Evolutionary conservation across 2,329 filamentous ascomycete species (phyloP), one percentile per base, ranked within the genome.

Genomic region (Aspergillus neoniger): DNA sequence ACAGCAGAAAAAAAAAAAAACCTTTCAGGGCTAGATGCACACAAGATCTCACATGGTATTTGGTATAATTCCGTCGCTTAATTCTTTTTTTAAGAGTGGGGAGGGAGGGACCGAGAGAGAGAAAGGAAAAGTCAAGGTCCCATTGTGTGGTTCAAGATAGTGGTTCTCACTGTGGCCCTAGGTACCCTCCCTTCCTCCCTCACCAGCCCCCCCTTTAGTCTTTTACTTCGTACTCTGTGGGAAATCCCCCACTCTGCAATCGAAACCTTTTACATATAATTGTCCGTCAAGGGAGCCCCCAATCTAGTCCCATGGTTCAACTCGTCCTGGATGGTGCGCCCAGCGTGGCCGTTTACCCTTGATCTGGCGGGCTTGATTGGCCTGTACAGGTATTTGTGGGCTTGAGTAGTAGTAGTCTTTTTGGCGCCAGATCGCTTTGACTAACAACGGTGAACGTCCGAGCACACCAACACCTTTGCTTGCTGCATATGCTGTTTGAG

Each of bases 11-110:
- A 32, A 32, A 14, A 36, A 36, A 36, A 5, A 36, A 14, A 36
- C 5, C 5, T 14, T 1, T 14, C 41, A 28, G 44, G 49, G 43
- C 55, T 58, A 55, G 25, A 55, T 55, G 41, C 36, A 28, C 50
- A 60, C 54, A 55, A 58, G 58, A 58, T 58, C 57, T 57, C 47
- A 48, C 54, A 30, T 17, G 3, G 21, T 23, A 51, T 53, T 4
- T 30, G 10, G 10, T 30, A 10, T 30, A 30, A 30, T 30, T 14
- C 19, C 30, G 12, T 41, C 38, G 23, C n/a, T 28, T 38, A 55
- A 44, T 14, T 50, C 17, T 54, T 41, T 54, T 41, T 36, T 36
- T 15, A 36, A 5, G 12, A 14, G 32, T 36, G 32, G 43, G 41
- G 41, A 56, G 14, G 47, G 10, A 1, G 25, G 7, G 2, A 23